These are phyloP conservation scores for Nemania sp. DNA, from an alignment of 2,329 filamentous ascomycete species.

Conservation along the genomic window DNA sequence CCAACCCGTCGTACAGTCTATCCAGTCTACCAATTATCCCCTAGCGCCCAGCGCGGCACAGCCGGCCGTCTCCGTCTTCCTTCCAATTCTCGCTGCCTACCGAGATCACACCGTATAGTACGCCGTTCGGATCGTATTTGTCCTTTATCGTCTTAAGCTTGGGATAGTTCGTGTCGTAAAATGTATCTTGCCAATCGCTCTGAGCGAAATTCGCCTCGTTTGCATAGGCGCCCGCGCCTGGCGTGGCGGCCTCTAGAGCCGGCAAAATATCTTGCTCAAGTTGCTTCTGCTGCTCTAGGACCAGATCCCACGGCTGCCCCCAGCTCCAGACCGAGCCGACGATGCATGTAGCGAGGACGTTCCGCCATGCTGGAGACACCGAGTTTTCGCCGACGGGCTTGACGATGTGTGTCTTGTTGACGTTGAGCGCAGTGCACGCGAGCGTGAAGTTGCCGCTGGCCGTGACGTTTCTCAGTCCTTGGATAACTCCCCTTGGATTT, in stretches of 20 bases:
- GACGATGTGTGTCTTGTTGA: constrained; percentile 1
- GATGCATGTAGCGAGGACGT: constrained; percentile 1
- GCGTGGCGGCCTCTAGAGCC: constrained; percentile 1
- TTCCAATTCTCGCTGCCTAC: constrained; percentile 52
- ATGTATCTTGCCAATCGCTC: constrained; percentile 44
- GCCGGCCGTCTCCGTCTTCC: neutral
- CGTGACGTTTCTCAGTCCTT: constrained; percentile 5
- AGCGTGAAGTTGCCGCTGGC: constrained; percentile 10
- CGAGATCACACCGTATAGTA: constrained; percentile 53
- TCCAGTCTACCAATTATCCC: neutral
- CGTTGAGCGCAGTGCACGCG: constrained; percentile 5
- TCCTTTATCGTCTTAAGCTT: constrained; percentile 50
- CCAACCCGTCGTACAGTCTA: constrained; percentile 6
- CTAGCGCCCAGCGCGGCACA: neutral
- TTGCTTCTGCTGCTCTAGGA: constrained; percentile 2
- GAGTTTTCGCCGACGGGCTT: neutral
- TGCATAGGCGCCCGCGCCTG: constrained; percentile 9
- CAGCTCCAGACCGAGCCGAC: constrained; percentile 11
- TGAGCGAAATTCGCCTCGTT: constrained; percentile 21
- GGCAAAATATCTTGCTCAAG: neutral
- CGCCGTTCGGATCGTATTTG: constrained; percentile 49
- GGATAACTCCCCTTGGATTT: neutral
- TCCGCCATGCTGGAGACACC: neutral
- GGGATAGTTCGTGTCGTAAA: constrained; percentile 52
- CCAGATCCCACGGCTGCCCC: constrained; percentile 6